phyloP scores from a whole-genome alignment of 2,329 filamentous ascomycete genomes.

The Stemphylium beticola region DNA sequence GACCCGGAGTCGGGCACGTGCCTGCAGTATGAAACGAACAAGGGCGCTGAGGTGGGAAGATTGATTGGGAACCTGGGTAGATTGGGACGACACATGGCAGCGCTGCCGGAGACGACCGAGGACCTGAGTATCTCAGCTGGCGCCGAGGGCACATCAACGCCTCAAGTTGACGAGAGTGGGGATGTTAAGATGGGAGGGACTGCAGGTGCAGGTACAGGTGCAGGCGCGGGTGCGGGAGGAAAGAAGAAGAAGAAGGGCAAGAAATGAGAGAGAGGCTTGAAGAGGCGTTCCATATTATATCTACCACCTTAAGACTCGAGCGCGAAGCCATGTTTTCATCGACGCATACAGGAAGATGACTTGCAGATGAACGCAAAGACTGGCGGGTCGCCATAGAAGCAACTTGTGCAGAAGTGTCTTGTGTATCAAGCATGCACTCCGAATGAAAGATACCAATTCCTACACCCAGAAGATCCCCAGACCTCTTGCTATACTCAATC shows the following conservation, averaged over 20 bases:
- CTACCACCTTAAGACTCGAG: neutral
- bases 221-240: slow-evolving; percentile 40
- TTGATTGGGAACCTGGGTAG: slow-evolving; percentile 78
- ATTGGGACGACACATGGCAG: slow-evolving; percentile 69
- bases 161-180: slow-evolving; percentile 38
- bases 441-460: slow-evolving; percentile 8
- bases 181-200: slow-evolving; percentile 39
- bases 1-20: slow-evolving; percentile 81
- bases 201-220: slow-evolving; percentile 30
- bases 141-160: slow-evolving; percentile 38
- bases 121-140: slow-evolving; percentile 45
- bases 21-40: slow-evolving; percentile 90
- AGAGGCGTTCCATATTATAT: neutral
- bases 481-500: no score
- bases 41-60: slow-evolving; percentile 86
- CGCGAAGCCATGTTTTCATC: neutral
- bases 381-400: neutral
- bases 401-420: neutral
- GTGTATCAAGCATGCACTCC: neutral
- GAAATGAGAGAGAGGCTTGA: slow-evolving; percentile 44
- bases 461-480: neutral
- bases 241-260: slow-evolving; percentile 61
- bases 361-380: neutral
- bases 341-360: neutral
- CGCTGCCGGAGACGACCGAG: slow-evolving; percentile 52